Base-by-base conservation (phyloP, 2,329 filamentous ascomycete species). In the Leptographium galeiforme region DNA sequence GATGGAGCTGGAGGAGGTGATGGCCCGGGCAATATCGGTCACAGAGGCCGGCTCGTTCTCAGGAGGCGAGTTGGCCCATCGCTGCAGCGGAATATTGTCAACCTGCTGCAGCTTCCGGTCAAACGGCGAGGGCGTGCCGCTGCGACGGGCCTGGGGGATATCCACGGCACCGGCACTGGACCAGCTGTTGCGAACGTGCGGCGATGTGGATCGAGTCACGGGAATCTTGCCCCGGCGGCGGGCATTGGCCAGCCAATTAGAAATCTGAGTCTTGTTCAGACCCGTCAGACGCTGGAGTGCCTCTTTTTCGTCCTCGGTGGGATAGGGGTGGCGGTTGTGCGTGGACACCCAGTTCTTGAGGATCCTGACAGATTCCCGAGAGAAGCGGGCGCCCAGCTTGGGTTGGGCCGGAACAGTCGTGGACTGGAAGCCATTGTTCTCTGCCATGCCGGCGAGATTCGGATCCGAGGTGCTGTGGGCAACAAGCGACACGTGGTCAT, bases 161-260 rank as follows among this genome's bases (percentile, higher is more conserved):
- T 90, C 82, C 57, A 95, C 83, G 6, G 83, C 79, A 53, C 74
- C 72, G 19, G 43, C 19, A 10, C 76, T 77, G 53, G 78, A 77
- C 58, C 70, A 75, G 57, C 74, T 75, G 57, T 74, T 76, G 32
- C 80, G 76, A 47, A 84, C 70, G 59, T 84, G 79, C 1, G 88
- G 86, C 6, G 87, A 90, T 18, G 77, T 80, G 34, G 79, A 81
- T 58, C 84, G 76, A 48, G 80, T 81, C 2, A 79, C 73, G 48
- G 82, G 79, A 53, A 85, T 81, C 70, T 95, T 95, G 61, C 87
- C 84, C 57, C 89, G 78, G 54, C 89, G 81, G 45, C 89, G 82
- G 54, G 89, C 89, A 67, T 95, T 95, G 55, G 89, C 89, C 48
- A 95, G 79, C 89, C 89, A 95, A 65, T 94, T 95, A 12, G 84